Evolutionary conservation across 2,329 filamentous ascomycete genomes (phyloP).

Genomic region (Diaporthe sp.): DNA sequence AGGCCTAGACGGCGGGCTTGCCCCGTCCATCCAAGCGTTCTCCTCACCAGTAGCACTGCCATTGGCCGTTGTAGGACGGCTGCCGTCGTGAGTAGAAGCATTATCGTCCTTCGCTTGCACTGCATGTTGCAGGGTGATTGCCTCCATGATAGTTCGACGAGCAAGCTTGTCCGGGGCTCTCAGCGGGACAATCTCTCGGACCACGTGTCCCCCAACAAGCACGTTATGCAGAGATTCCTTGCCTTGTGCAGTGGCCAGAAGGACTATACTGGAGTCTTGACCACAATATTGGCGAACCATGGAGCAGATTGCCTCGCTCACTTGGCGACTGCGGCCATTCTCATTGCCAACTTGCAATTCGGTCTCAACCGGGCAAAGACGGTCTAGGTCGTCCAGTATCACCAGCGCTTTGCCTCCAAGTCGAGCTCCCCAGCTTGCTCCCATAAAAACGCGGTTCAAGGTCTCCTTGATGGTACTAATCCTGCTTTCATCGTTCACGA

Average conservation of each 20-base stretch:
- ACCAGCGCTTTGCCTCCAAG: slow-evolving; percentile 87
- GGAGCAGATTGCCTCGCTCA: slow-evolving; percentile 89
- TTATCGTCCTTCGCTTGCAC: slow-evolving; percentile 54
- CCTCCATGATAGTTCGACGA: slow-evolving; percentile 85
- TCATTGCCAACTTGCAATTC: slow-evolving; percentile 95
- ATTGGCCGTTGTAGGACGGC: slow-evolving; percentile 70
- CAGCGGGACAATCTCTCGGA: slow-evolving; percentile 89
- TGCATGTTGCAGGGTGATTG: slow-evolving; percentile 74
- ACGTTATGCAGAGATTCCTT: slow-evolving; percentile 95
- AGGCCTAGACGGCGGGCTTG: slow-evolving; percentile 67
- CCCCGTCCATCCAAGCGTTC: slow-evolving; percentile 81
- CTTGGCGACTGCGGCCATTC: slow-evolving; percentile 90
- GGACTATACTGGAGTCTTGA: slow-evolving; percentile 82
- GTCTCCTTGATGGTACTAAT: slow-evolving; percentile 93
- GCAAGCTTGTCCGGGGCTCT: slow-evolving; percentile 95
- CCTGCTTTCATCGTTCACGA: slow-evolving; percentile 91
- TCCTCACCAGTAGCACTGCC: slow-evolving; percentile 65
- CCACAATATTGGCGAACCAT: slow-evolving; percentile 88
- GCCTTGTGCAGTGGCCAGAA: slow-evolving; percentile 90
- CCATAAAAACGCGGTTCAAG: slow-evolving; percentile 85
- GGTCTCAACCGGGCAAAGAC: slow-evolving; percentile 91
- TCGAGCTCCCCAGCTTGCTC: slow-evolving; percentile 90
- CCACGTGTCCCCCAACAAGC: slow-evolving; percentile 90
- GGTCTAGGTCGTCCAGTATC: slow-evolving; percentile 92
- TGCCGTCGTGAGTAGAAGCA: slow-evolving; percentile 57